Conservation (phyloP, 2,329 filamentous ascomycete genomes). For the Diaporthe destruens region DNA sequence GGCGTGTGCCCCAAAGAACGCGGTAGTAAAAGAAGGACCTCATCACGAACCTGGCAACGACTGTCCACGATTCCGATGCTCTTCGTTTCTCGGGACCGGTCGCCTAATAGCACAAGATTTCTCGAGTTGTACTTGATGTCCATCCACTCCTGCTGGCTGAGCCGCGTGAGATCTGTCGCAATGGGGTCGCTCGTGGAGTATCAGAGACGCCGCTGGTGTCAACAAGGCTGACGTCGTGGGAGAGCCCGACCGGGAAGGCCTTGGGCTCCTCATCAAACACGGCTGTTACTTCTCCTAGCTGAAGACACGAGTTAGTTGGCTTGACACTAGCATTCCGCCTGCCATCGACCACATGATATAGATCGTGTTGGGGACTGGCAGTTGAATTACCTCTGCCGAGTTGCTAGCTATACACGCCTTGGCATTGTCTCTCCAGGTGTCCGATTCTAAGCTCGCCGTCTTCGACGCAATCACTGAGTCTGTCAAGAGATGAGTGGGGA, state of each 20-base stretch:
- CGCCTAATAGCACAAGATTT: neutral
- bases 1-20: neutral
- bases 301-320: neutral
- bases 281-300: neutral
- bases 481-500: neutral
- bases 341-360: neutral
- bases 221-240: neutral
- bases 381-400: neutral
- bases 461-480: neutral
- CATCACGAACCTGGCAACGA: neutral
- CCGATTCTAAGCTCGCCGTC: neutral
- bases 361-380: accelerated
- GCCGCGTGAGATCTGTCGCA: neutral
- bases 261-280: neutral
- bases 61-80: constrained; percentile 13
- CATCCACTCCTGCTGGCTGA: constrained; percentile 9
- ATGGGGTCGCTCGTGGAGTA: neutral
- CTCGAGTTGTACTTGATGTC: constrained; percentile 10
- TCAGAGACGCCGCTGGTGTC: neutral
- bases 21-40: neutral
- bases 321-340: neutral
- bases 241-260: neutral
- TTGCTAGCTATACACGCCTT: neutral
- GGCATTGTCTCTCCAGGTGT: neutral
- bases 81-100: neutral